phyloP scores from a whole-genome alignment of 1,139 yeast species.

The Nematodospora anomalae region DNA sequence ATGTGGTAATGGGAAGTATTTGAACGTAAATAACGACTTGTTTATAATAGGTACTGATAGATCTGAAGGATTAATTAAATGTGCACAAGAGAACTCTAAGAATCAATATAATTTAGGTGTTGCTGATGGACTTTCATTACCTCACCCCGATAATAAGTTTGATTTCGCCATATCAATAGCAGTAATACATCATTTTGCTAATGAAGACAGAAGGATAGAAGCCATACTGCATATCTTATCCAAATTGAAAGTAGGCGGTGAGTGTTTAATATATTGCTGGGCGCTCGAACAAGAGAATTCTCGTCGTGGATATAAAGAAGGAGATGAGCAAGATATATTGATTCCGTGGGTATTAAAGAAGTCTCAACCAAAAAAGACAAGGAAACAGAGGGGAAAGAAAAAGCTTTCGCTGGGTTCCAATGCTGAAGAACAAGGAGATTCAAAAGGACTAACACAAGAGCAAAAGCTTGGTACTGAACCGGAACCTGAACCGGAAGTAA shows the following conservation, averaged over 20 bases:
- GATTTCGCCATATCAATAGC: conserved; percentile 96
- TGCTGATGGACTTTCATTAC: conserved; percentile 75
- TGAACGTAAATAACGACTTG: conserved; percentile 66
- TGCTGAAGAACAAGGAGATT: background rate
- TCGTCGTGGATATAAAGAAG: conserved; percentile 83
- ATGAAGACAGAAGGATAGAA: conserved; percentile 69
- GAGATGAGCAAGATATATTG: conserved; percentile 88
- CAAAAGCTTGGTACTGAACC: conserved; percentile 15
- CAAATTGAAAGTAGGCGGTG: conserved; percentile 60
- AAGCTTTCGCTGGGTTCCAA: background rate
- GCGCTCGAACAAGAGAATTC: conserved; percentile 89
- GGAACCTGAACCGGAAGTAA: conserved; percentile 29
- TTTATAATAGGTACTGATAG: conserved; percentile 81
- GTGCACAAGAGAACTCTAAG: conserved; percentile 58
- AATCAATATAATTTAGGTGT: conserved; percentile 46
- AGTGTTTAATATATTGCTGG: conserved; percentile 88
- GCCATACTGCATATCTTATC: conserved; percentile 71
- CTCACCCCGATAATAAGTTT: conserved; percentile 59
- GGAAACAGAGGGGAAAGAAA: conserved; percentile 15
- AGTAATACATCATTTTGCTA: conserved; percentile 94
- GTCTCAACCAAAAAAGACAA: conserved; percentile 31
- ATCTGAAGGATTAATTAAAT: conserved; percentile 70
- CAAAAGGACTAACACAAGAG: background rate
- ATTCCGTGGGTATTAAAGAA: conserved; percentile 90
- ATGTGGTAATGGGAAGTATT: conserved; percentile 94